Conservation (phyloP, 176 grass and related monocot genomes). For the Paspalum vaginatum region DNA sequence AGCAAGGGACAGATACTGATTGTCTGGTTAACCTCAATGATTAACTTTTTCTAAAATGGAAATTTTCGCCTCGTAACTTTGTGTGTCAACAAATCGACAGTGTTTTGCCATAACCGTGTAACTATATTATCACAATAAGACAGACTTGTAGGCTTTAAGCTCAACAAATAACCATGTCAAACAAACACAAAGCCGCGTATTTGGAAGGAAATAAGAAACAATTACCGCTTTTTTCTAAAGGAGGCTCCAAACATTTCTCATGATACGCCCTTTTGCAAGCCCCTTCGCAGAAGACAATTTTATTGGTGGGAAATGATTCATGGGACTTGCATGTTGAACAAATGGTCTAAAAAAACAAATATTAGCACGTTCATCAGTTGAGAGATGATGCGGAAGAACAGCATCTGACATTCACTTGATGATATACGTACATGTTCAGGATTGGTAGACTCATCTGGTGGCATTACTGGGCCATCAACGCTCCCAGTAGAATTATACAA, state of each 20-base stretch:
- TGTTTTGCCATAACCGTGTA: not conserved
- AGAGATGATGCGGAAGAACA: slow-evolving; percentile 25
- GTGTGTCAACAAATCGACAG: not conserved
- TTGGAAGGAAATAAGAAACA: slow-evolving; percentile 45
- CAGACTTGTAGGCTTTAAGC: not conserved
- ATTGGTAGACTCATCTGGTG: slow-evolving; percentile 50
- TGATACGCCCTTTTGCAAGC: slow-evolving; percentile 77
- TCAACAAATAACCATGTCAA: not conserved
- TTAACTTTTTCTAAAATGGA: not conserved
- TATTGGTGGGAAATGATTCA: slow-evolving; percentile 62
- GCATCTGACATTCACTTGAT: slow-evolving; percentile 29
- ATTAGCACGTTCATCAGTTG: slow-evolving; percentile 42
- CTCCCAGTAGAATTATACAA: slow-evolving; percentile 59
- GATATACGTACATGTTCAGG: slow-evolving; percentile 62
- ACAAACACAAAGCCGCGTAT: slow-evolving; percentile 14
- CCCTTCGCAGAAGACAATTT: slow-evolving; percentile 67
- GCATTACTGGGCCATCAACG: slow-evolving; percentile 47
- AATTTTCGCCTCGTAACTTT: not conserved
- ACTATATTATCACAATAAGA: not conserved
- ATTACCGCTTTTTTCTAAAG: slow-evolving; percentile 60
- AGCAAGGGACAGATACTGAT: not conserved
- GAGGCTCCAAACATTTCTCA: slow-evolving; percentile 69
- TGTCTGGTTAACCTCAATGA: not conserved
- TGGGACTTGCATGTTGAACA: slow-evolving; percentile 75
- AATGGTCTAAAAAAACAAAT: slow-evolving; percentile 52